Conservation (phyloP, 2,329 filamentous ascomycete species). For the Periconia sp. region DNA sequence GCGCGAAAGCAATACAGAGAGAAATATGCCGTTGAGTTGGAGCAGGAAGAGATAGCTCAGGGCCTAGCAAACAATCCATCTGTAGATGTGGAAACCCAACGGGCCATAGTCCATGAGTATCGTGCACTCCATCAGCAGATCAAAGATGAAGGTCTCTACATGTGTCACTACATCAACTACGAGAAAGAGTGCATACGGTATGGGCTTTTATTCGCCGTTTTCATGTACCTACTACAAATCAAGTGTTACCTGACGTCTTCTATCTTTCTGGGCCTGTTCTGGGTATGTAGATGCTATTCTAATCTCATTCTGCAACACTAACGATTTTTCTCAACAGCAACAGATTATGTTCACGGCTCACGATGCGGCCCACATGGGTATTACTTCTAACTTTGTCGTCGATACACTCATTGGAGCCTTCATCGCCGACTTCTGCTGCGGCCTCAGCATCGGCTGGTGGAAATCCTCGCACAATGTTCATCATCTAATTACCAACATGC, state of each 20-base stretch:
- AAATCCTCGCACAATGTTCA: conserved; percentile 71
- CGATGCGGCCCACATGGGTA: conserved; percentile 65
- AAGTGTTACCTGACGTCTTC: conserved; percentile 62
- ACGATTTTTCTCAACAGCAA: conserved; percentile 51
- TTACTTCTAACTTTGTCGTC: conserved; percentile 60
- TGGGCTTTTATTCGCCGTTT: conserved; percentile 52
- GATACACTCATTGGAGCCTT: conserved; percentile 65
- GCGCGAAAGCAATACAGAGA: conserved; percentile 25
- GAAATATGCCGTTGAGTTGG: conserved; percentile 35
- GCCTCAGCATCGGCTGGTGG: conserved; percentile 69
- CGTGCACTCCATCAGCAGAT: conserved; percentile 58
- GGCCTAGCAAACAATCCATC: conserved; percentile 50
- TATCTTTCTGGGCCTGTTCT: conserved; percentile 63
- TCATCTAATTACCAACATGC: conserved; percentile 66
- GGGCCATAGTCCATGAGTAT: conserved; percentile 59
- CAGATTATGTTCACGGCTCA: conserved; percentile 71
- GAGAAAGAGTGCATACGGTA: conserved; percentile 62
- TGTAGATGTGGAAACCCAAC: conserved; percentile 57
- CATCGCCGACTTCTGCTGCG: conserved; percentile 66
- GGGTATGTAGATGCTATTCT: conserved; percentile 49
- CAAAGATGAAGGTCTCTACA: conserved; percentile 58
- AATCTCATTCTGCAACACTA: conserved; percentile 15
- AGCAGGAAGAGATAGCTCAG: conserved; percentile 41
- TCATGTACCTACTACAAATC: conserved; percentile 49
- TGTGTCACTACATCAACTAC: conserved; percentile 62